Evolutionary conservation across 306 rosid genomes (phyloP), one percentile per base, ranked within the genome.

Genomic region (Lathyrus oleraceus): DNA sequence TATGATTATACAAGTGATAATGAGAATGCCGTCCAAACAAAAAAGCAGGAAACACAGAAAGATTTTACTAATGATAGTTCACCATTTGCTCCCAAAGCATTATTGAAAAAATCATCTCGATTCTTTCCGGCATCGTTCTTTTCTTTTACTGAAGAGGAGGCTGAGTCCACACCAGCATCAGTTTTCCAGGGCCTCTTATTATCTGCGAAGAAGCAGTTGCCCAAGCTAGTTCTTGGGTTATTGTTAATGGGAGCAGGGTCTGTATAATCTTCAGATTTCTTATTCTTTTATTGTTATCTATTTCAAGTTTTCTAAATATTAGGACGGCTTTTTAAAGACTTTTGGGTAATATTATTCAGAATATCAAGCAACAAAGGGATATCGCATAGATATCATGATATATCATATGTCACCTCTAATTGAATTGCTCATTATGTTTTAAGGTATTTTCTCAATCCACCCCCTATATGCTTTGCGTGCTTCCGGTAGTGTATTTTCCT

Each of bases 91-190:
- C 95, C 97, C 51, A 95, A 95, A 88, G 76, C 91, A 47, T 58
- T 79, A 69, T 70, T 70, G 73, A 95, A 91, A 80, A 95, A 95
- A 80, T 95, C 99, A 71, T 95, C 99, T 57, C 96, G 99, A 35
- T 95, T 95, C 82, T 86, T 95, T 83, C 77, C 99, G 73, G 99
- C 99, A 56, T 95, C 99, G 2, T 95, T 89, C 86, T 95, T 95
- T 69, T 95, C 99, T 61, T 94, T 75, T 77, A 23, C 86, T 10
- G 99, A 19, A 70, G 98, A 95, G 69, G 99, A 76, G 81, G 64
- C 87, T 13, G 96, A 89, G 81, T 85, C 79, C 78, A 85, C 97
- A 21, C 92, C 96, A 49, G 71, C 85, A 65, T 82, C 92, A 27
- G 86, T 91, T 71, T 91, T 89, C 85, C 88, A 87, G 60, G 86